Base-by-base conservation (phyloP, 2,329 filamentous ascomycete genomes). In the Venturia asperata region DNA sequence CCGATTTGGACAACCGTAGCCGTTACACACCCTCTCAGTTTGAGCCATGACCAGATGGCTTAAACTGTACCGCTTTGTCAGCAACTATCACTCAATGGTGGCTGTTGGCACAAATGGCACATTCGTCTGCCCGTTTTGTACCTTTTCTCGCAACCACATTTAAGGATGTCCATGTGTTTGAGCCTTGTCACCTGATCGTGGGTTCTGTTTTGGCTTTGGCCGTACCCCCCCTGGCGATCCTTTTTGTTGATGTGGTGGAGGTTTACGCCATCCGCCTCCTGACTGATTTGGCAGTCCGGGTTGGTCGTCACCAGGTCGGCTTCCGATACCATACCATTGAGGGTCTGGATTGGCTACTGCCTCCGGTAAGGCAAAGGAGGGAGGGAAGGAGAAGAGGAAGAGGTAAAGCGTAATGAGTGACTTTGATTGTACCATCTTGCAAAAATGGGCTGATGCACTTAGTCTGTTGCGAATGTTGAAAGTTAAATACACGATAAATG, bases 391-490 rank as follows among this genome's bases (percentile, higher is more conserved):
- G 55, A 62, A 42, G 43, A 62, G 45, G 62, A 62, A 52, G 43
- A 55, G 19, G 42, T n/a, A 45, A 43, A 45, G 60, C n/a, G 60
- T 37, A 58, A 61, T 42, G 60, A 61, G 60, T 42, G 60, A 61
- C 60, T 61, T 61, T 41, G 45, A 10, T 43, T 61, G 37, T 39
- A 61, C 9, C 60, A 61, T 61, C 5, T 42, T 61, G 5, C 24
- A 42, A n/a, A 24, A 17, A 42, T 42, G 60, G 39, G 15, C 60
- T 3, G 45, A 3, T 30, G 17, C 10, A 3, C 6, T 34, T 34
- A 2, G 3, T 13, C 52, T 37, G 19, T 27, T 34, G 30, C 52
- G 30, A 58, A 27, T 34, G 30, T 58, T 21, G 43, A 43, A 43
- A n/a, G n/a, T n/a, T n/a, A n/a, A n/a, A n/a, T n/a, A n/a, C n/a